A percentile compares a stretch with the other conserved stretches of the same genome.
Evolutionary conservation across 257 asterid species (phyloP).

Genomic region (Petunia secreta): DNA sequence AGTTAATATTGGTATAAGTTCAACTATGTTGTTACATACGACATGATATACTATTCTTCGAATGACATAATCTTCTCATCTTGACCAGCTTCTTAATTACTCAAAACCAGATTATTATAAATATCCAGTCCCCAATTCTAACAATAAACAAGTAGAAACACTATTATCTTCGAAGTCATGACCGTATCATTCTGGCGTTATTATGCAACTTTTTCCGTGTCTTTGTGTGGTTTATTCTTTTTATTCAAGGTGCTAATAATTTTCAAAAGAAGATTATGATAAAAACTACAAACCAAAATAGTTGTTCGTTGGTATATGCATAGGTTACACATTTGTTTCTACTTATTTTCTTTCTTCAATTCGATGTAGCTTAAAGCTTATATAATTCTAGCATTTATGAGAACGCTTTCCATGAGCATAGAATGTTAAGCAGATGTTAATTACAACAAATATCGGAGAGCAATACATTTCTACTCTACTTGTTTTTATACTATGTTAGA

Average conservation of each 20-base stretch:
- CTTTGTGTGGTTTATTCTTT: neutral
- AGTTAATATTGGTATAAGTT: neutral
- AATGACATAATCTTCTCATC: neutral
- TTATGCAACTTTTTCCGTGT: neutral
- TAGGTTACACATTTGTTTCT: neutral
- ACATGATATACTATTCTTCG: neutral
- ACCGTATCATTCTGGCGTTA: neutral
- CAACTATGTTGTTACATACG: neutral
- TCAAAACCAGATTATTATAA: conserved; percentile 17
- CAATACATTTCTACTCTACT: too few relatives aligned
- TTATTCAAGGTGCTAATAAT: neutral
- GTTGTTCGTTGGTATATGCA: too few relatives aligned
- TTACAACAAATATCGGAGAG: too few relatives aligned
- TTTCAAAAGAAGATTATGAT: too few relatives aligned
- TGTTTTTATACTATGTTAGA: too few relatives aligned
- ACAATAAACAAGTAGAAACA: neutral
- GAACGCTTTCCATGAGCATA: neutral
- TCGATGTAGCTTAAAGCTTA: neutral
- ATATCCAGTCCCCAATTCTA: neutral
- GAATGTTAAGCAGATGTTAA: neutral
- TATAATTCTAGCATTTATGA: neutral
- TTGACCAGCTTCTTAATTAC: neutral
- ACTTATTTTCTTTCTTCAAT: neutral
- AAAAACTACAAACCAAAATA: too few relatives aligned
- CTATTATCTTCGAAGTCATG: neutral